phyloP scores from a whole-genome alignment of 2,329 filamentous ascomycete species.

The Chaetomium sp. region DNA sequence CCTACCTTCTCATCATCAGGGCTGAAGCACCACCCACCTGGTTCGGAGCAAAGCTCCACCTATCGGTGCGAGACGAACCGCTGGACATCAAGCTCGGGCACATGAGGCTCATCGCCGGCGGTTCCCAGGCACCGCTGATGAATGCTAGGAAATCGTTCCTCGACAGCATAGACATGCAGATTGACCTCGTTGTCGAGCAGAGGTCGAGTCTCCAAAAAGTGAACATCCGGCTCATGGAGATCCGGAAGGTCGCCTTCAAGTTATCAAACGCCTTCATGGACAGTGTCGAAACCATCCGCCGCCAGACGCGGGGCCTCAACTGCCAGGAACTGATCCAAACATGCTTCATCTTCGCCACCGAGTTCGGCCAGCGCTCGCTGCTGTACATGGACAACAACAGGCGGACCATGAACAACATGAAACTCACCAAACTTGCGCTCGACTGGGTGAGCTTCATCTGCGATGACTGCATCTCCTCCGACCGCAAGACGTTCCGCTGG shows the following conservation, averaged over 20 bases:
- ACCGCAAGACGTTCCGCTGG: constrained; percentile 96
- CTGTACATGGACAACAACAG: constrained; percentile 95
- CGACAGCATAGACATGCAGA: constrained; percentile 76
- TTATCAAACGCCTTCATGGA: constrained; percentile 98
- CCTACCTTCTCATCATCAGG: constrained; percentile 82
- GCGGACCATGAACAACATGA: constrained; percentile 95
- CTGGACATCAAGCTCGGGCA: constrained; percentile 86
- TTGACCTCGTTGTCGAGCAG: constrained; percentile 89
- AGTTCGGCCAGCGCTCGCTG: constrained; percentile 93
- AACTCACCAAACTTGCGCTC: constrained; percentile 86
- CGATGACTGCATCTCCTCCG: constrained; percentile 91
- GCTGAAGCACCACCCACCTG: constrained; percentile 79
- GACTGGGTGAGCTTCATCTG: constrained; percentile 99
- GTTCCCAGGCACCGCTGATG: constrained; percentile 75
- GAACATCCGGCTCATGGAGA: constrained; percentile 86
- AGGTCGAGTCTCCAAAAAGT: constrained; percentile 92
- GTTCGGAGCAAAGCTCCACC: constrained; percentile 74
- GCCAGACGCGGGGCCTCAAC: constrained; percentile 79
- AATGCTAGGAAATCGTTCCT: constrained; percentile 79
- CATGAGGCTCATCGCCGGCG: constrained; percentile 83
- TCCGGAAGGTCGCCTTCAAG: constrained; percentile 94
- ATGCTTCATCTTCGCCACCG: constrained; percentile 97
- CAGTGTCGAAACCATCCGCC: constrained; percentile 89
- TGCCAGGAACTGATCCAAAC: constrained; percentile 97
- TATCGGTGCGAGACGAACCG: constrained; percentile 73